phyloP scores from a whole-genome alignment of 257 asterid genomes.

The Solanum habrochaites region DNA sequence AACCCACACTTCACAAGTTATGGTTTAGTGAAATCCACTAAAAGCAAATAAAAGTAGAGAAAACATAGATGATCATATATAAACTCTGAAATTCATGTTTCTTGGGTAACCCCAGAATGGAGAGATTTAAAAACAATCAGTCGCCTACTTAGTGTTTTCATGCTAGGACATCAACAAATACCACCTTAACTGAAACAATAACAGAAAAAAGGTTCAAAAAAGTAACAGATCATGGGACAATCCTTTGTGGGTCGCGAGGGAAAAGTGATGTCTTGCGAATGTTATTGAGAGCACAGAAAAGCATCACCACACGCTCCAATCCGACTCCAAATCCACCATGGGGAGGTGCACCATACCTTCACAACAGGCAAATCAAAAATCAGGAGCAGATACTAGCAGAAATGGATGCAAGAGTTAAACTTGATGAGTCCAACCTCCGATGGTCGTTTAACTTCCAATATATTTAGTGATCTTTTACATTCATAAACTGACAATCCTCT shows the following conservation, averaged over 20 bases:
- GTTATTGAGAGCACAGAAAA: constrained; percentile 75
- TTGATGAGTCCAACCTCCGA: background rate
- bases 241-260: constrained; percentile 85
- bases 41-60: background rate
- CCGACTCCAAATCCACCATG: constrained; percentile 98
- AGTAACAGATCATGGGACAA: constrained; percentile 34
- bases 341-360: constrained; percentile 72
- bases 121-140: background rate
- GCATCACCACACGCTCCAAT: constrained; percentile 86
- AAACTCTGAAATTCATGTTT: background rate
- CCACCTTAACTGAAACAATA: background rate
- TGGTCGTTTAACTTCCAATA: background rate
- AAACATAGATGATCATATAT: background rate
- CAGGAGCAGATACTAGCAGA: background rate
- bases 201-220: background rate
- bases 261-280: constrained; percentile 74
- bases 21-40: background rate
- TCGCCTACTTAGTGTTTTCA: background rate
- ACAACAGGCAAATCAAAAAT: background rate
- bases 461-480: background rate
- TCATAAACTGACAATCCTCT: background rate
- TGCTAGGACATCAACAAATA: background rate
- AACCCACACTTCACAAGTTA: background rate
- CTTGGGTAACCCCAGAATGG: background rate
- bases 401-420: background rate